Base-by-base conservation (phyloP, 2,329 filamentous ascomycete genomes). In the Mollisia scopiformis region DNA sequence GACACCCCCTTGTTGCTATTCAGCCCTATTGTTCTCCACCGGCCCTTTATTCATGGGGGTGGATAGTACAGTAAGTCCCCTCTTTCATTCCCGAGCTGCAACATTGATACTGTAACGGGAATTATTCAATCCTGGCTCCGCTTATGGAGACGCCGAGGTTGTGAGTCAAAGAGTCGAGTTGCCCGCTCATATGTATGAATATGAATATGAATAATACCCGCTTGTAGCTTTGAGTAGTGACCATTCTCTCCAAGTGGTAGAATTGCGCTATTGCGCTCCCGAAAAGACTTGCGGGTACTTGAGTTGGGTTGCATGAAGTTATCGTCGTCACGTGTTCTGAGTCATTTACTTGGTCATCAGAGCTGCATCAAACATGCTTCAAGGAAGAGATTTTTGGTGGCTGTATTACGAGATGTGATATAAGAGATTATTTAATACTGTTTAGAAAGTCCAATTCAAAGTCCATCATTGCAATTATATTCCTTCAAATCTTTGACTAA, bases 301-400 rank as follows among this genome's bases (percentile, higher is more conserved):
- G n/a, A n/a, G n/a, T n/a, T n/a, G n/a, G n/a, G n/a, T n/a, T n/a
- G n/a, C n/a, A n/a, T n/a, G n/a, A n/a, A n/a, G n/a, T n/a, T n/a
- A n/a, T n/a, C n/a, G n/a, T n/a, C n/a, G 39, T 43, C 49, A 52
- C 49, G 49, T 52, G 49, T n/a, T 43, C 39, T 43, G 39, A 43
- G 39, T 43, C 39, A 43, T 43, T 43, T 43, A n/a, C 39, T 43
- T 43, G 23, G 11, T 43, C 39, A 43, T 21, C 39, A 43, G 33
- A 16, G n/a, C 46, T 50, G 11, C 7, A 28, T 23, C 16, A 13
- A 50, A 35, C 13, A 21, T n/a, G 19, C 49, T 35, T 33, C 49
- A 52, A 31, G 3, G 3, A 6, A 37, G 39, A 43, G n/a, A 35
- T 35, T 35, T 35, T 14, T n/a, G n/a, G n/a, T n/a, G n/a, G n/a